Percentiles rank a stretch among this genome's conserved stretches.
Conservation (phyloP, 495 filamentous ascomycete genomes). For the Aspergillus bridgeri region DNA sequence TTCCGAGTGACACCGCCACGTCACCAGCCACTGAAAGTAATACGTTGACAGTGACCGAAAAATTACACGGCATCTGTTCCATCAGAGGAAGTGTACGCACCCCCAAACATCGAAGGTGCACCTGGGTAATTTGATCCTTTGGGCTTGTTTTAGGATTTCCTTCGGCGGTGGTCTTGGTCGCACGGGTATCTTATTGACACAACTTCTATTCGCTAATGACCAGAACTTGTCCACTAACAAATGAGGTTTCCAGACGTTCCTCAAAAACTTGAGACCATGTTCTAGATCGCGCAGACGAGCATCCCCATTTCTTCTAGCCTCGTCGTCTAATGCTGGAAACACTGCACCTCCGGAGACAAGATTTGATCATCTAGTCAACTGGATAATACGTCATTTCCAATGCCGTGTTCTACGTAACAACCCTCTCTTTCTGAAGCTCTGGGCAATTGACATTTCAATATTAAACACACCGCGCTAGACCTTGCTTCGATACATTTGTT, state of each 20-base stretch:
- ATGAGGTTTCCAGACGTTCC: neutral
- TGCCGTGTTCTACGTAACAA: conserved; percentile 1
- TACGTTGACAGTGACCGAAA: conserved; percentile 1
- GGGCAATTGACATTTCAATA: neutral
- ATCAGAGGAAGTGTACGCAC: neutral
- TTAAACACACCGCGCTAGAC: conserved; percentile 2
- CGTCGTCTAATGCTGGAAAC: neutral
- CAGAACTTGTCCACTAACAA: conserved; percentile 1
- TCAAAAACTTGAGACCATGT: neutral
- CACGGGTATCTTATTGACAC: conserved; percentile 3
- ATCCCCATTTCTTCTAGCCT: neutral
- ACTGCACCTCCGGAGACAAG: no score
- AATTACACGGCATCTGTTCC: neutral
- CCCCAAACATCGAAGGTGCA: neutral
- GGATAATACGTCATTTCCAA: no score
- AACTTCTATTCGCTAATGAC: conserved; percentile 1
- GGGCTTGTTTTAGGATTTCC: neutral
- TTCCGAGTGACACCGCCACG: neutral
- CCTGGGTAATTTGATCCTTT: neutral
- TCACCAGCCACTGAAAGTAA: conserved; percentile 6
- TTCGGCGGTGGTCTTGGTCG: neutral
- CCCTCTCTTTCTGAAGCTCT: neutral
- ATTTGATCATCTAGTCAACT: no score
- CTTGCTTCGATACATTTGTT: no score
- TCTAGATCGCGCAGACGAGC: conserved; percentile 3